Base-by-base conservation (phyloP, 352 stramenopile species). In the Sclerospora graminicola region DNA sequence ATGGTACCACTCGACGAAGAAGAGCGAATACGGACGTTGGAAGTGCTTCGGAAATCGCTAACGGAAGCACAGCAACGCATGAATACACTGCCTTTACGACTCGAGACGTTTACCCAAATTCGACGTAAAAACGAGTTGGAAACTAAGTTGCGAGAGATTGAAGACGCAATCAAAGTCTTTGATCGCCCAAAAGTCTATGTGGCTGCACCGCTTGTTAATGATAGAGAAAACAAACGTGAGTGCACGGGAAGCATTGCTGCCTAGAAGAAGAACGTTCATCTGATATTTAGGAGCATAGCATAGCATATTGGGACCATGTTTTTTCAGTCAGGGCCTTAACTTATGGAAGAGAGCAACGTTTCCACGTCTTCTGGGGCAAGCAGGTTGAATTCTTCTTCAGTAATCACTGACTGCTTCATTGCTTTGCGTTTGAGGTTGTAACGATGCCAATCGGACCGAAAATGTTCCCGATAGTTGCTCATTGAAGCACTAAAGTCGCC, bases 371-470 rank as follows among this genome's bases (percentile, higher is more conserved):
- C 68, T 2, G 48, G 18, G 34, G 78, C 62, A 11, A 89, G 57
- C 9, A 57, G 41, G 5, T 67, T 48, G 44, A 89, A 92, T 8
- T 72, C 63, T 15, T 57, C 66, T 54, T 87, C 67, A 37, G 60
- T 75, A 43, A 98, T 77, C 15, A 86, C 48, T 4, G 68, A 39
- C 41, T 73, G 57, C 44, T 88, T 91, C 46, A 91, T 94, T 34
- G 95, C 65, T 59, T 98, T 98, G 26, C 96, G 62, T 55, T 97
- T 98, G 29, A 98, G 81, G 66, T 98, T 98, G 72, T 97, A 98
- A 27, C 89, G 80, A 59, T 98, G 93, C 90, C 93, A 98, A 51
- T 98, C 91, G 29, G 79, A 94, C 20, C 88, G 84, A 63, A 98
- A 98, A 59, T 98, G 95, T 30, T 92, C 71, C 26, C 93, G 77